A percentile compares a stretch with the other conserved stretches of the same genome.
Evolutionary conservation across 805 yeast genomes (phyloP).

Genomic region (Yamadazyma nakazawae): DNA sequence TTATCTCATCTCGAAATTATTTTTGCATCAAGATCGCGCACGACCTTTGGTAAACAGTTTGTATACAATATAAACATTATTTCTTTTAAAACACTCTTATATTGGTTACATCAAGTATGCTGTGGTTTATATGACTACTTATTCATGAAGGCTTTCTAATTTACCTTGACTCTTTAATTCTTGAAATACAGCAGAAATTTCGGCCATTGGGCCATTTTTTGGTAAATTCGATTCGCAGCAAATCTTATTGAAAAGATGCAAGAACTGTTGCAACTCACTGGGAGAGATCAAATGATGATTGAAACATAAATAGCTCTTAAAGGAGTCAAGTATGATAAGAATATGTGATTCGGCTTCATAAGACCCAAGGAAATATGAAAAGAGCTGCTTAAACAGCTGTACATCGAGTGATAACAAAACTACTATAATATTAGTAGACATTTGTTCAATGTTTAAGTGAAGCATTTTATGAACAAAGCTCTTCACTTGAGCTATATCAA

Average conservation of each 20-base stretch:
- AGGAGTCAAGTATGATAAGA: not conserved
- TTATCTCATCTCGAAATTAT: slow-evolving; percentile 6
- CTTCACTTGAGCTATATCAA: not conserved
- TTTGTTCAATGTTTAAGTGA: not conserved
- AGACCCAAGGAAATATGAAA: not conserved
- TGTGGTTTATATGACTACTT: too few species aligned
- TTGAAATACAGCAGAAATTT: not conserved
- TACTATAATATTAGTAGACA: slow-evolving; percentile 3
- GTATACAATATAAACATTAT: not conserved
- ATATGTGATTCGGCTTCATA: too few species aligned
- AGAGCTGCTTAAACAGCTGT: slow-evolving; percentile 3
- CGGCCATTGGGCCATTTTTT: not conserved
- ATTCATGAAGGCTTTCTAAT: not conserved
- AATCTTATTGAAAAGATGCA: not conserved
- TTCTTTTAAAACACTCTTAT: too few species aligned
- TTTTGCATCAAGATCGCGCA: not conserved
- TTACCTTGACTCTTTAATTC: not conserved
- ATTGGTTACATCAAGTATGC: too few species aligned
- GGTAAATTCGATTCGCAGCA: not conserved
- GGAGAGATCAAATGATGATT: not conserved
- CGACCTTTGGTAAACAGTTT: too few species aligned
- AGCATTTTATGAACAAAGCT: not conserved
- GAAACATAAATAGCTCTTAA: slow-evolving; percentile 11
- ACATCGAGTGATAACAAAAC: slow-evolving; percentile 6
- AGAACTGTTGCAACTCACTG: not conserved